Percentiles rank a stretch among this genome's conserved stretches.
phyloP scores from a whole-genome alignment of 306 rosid genomes.

The Pyrus betulifolia region DNA sequence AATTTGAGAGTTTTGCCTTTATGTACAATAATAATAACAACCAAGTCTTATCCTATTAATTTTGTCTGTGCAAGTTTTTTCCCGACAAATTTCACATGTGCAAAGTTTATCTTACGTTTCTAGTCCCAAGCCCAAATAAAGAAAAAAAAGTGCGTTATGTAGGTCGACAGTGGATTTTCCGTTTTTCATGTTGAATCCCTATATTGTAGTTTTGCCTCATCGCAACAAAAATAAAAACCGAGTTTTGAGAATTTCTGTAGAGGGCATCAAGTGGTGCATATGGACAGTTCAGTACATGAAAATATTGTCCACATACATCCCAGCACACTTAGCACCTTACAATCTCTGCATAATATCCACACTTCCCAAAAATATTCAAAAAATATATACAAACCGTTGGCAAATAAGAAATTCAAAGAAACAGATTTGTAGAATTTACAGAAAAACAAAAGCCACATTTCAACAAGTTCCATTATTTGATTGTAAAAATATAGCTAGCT shows the following conservation, averaged over 20 bases:
- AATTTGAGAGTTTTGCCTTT: background rate
- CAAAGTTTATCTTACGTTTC: no score
- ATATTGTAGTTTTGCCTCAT: no score
- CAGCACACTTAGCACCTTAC: constrained; percentile 50
- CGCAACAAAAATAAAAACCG: no score
- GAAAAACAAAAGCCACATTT: background rate
- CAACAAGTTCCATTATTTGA: background rate
- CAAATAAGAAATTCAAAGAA: constrained; percentile 1
- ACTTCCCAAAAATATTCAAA: background rate
- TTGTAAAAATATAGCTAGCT: background rate
- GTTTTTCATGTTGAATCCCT: no score
- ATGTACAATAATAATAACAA: no score
- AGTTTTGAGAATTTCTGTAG: background rate
- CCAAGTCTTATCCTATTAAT: rapidly evolving
- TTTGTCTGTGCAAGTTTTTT: no score
- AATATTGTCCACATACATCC: constrained; percentile 45
- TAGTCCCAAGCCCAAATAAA: rapidly evolving
- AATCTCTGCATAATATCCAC: constrained; percentile 38
- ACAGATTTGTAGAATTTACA: background rate
- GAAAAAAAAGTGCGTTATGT: no score
- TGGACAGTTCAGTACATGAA: constrained; percentile 6
- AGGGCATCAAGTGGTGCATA: constrained; percentile 1
- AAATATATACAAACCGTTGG: background rate
- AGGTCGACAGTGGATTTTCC: no score
- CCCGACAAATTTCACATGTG: no score